Evolutionary conservation across 2,329 filamentous ascomycete genomes (phyloP).

Genomic region (Fusarium sp.): DNA sequence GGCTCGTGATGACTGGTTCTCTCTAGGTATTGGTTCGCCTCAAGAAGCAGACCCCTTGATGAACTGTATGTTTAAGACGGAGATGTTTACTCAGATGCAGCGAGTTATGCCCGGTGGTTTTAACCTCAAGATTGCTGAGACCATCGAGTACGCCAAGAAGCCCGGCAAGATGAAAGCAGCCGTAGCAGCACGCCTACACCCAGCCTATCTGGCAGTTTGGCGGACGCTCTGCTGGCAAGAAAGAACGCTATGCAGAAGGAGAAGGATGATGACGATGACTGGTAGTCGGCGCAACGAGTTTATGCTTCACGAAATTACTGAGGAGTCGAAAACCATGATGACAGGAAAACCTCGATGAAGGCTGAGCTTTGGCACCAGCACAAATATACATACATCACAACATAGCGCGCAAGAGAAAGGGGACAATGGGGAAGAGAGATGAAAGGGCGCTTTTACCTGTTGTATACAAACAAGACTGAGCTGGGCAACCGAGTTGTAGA

Average conservation of each 20-base stretch:
- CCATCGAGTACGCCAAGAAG: constrained; percentile 97
- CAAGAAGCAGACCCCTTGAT: constrained; percentile 95
- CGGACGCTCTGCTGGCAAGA: constrained; percentile 81
- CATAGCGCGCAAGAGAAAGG: constrained; percentile 31
- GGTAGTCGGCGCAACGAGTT: constrained; percentile 60
- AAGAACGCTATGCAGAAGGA: constrained; percentile 82
- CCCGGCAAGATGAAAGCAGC: constrained; percentile 84
- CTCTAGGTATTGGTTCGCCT: constrained; percentile 87
- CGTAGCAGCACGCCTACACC: constrained; percentile 79
- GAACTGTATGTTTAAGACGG: constrained; percentile 95
- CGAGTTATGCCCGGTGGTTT: constrained; percentile 83
- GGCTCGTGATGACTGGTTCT: constrained; percentile 96
- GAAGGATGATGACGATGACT: constrained; percentile 77
- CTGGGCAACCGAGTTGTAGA: constrained; percentile 46
- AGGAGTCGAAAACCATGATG: constrained; percentile 32
- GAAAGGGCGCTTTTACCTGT: constrained; percentile 34
- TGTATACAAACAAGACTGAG: constrained; percentile 48
- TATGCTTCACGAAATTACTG: constrained; percentile 44
- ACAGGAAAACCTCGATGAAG: constrained; percentile 26
- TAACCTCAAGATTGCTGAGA: constrained; percentile 84
- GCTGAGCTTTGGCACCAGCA: constrained; percentile 23
- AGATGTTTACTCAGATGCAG: constrained; percentile 93
- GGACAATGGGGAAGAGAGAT: constrained; percentile 26
- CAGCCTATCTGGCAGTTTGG: constrained; percentile 79
- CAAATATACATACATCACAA: constrained; percentile 13